Percentiles rank a stretch among this genome's conserved stretches.
These are phyloP conservation scores for Cytospora chrysosperma DNA, from an alignment of 2,329 filamentous ascomycete genomes.

Conservation along the genomic window DNA sequence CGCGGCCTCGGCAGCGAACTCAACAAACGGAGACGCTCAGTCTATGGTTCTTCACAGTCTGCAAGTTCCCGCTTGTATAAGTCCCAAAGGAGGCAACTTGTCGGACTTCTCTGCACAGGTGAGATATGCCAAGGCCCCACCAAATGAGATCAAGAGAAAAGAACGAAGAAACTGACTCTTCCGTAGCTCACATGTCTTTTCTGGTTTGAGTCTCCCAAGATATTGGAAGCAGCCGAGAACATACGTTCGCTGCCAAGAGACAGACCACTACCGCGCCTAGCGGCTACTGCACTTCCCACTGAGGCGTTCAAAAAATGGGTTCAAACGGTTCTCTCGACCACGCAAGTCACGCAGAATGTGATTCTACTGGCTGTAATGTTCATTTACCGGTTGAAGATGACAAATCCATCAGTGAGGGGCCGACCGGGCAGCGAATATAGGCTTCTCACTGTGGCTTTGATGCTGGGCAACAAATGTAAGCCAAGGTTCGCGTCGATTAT, in stretches of 20 bases:
- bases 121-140: slow-evolving; percentile 30
- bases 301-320: slow-evolving; percentile 92
- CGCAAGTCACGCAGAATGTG: slow-evolving; percentile 94
- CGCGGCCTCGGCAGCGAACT: slow-evolving; percentile 32
- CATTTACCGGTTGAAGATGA: slow-evolving; percentile 87
- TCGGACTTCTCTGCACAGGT: slow-evolving; percentile 84
- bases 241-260: slow-evolving; percentile 44
- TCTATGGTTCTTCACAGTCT: slow-evolving; percentile 59
- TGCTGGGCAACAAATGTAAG: slow-evolving; percentile 96
- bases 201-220: slow-evolving; percentile 91
- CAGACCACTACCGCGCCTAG: slow-evolving; percentile 52
- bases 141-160: background rate
- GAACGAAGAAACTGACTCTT: slow-evolving; percentile 16
- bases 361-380: slow-evolving; percentile 87
- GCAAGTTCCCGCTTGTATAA: slow-evolving; percentile 74
- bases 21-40: slow-evolving; percentile 41
- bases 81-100: slow-evolving; percentile 70
- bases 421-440: slow-evolving; percentile 92
- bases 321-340: slow-evolving; percentile 83
- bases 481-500: slow-evolving; percentile 23
- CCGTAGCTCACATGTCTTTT: slow-evolving; percentile 88
- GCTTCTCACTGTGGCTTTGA: slow-evolving; percentile 87
- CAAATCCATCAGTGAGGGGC: slow-evolving; percentile 85
- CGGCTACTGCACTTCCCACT: slow-evolving; percentile 71
- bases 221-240: slow-evolving; percentile 72